phyloP scores from a whole-genome alignment of 1,139 yeast genomes.

The Magnusiomyces clavatus region DNA sequence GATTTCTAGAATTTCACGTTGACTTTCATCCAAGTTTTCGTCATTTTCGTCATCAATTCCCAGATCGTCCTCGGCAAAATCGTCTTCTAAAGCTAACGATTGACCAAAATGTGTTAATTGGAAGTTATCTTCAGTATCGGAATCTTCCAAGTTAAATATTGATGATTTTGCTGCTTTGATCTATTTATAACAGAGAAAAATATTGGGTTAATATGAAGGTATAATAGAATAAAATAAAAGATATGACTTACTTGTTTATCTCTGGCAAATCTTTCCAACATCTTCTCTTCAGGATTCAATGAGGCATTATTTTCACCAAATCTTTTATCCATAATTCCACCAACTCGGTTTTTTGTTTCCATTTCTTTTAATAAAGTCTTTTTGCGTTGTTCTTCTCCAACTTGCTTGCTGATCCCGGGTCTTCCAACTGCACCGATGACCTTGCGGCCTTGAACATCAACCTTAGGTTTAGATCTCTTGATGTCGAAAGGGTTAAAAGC shows the following conservation, averaged over 20 bases:
- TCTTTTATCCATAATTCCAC: slow-evolving; percentile 77
- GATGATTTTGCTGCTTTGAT: slow-evolving; percentile 33
- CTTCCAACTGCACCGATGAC: slow-evolving; percentile 59
- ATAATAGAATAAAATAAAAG: not conserved
- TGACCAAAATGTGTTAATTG: slow-evolving; percentile 78
- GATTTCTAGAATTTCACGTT: slow-evolving; percentile 15
- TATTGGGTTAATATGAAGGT: slow-evolving; percentile 4
- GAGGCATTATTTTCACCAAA: slow-evolving; percentile 80
- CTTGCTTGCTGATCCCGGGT: slow-evolving; percentile 68
- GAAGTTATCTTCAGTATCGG: slow-evolving; percentile 41
- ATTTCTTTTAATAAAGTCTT: slow-evolving; percentile 60
- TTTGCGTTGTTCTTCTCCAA: slow-evolving; percentile 62
- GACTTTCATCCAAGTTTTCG: slow-evolving; percentile 38
- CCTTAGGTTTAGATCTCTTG: slow-evolving; percentile 55
- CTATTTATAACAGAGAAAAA: not conserved
- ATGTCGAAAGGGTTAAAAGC: slow-evolving; percentile 88
- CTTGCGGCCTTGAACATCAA: slow-evolving; percentile 51
- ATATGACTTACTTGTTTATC: slow-evolving; percentile 52
- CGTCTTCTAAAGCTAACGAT: slow-evolving; percentile 48
- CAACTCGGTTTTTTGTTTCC: slow-evolving; percentile 57
- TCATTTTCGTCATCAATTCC: slow-evolving; percentile 40
- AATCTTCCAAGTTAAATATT: slow-evolving; percentile 71
- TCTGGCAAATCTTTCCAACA: slow-evolving; percentile 88
- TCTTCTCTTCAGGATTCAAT: slow-evolving; percentile 79
- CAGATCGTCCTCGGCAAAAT: slow-evolving; percentile 40